phyloP scores from a whole-genome alignment of 495 filamentous ascomycete species.

The Tuber umbilicatum region DNA sequence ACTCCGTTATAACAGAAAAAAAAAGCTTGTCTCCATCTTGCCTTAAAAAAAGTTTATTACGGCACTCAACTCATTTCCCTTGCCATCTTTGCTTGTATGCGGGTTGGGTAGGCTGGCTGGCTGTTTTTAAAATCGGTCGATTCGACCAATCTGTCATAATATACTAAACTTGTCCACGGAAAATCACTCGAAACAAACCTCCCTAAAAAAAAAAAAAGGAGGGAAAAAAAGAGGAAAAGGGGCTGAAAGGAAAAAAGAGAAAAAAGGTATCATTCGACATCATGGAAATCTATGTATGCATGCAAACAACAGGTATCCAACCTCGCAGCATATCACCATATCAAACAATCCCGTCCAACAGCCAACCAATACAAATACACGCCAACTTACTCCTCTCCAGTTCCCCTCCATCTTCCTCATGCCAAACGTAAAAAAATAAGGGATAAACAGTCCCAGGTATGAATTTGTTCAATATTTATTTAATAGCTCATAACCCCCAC shows the following conservation, averaged over 20 bases:
- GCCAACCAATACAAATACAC: background rate
- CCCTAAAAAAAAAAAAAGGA: background rate
- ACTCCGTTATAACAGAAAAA: background rate
- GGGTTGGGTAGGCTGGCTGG: background rate
- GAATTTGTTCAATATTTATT: background rate
- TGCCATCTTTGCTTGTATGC: background rate
- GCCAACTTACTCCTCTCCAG: background rate
- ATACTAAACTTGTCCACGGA: background rate
- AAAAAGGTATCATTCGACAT: background rate
- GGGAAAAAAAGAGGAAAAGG: background rate
- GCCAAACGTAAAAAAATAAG: background rate
- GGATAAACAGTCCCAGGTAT: background rate
- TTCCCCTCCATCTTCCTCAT: background rate
- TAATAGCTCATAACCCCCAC: background rate
- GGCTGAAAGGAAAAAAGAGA: background rate
- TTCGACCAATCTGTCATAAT: too few species aligned
- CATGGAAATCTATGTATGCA: background rate
- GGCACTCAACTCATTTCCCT: background rate
- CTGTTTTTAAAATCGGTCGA: background rate
- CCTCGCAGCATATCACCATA: background rate
- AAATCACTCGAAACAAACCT: background rate
- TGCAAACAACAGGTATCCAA: background rate
- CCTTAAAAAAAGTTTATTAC: background rate
- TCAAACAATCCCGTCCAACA: background rate
- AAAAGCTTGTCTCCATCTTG: background rate